phyloP scores from a whole-genome alignment of 306 rosid genomes.

The Lathyrus aphaca region DNA sequence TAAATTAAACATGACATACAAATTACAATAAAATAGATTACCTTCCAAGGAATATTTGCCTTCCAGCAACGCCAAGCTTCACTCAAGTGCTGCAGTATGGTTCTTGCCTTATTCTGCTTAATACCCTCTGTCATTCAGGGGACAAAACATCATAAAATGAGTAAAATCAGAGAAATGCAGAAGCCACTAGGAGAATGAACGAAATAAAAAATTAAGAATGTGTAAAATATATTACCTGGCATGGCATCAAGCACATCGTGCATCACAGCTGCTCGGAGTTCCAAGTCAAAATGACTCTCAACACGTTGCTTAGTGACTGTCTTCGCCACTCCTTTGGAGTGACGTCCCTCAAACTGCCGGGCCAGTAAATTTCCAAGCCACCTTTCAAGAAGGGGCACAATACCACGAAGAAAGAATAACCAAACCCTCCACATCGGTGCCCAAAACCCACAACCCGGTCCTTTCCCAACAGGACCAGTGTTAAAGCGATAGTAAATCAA shows the following conservation, averaged over 20 bases:
- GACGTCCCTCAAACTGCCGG: conserved; percentile 97
- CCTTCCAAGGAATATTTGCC: conserved; percentile 99
- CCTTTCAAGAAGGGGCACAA: conserved; percentile 93
- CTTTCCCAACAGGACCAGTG: conserved; percentile 99
- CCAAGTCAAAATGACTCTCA: conserved; percentile 97
- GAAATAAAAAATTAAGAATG: background rate
- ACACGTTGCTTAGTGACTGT: conserved; percentile 99
- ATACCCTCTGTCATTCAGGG: conserved; percentile 76
- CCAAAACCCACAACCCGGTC: conserved; percentile 99
- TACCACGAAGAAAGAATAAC: conserved; percentile 98
- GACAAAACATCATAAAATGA: background rate
- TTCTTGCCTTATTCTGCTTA: conserved; percentile 95
- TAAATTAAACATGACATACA: background rate
- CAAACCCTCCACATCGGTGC: conserved; percentile 99
- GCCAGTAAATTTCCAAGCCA: conserved; percentile 99
- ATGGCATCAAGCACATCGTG: conserved; percentile 99
- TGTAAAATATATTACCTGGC: conserved; percentile 62
- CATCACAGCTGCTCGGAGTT: conserved; percentile 99
- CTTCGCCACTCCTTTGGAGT: conserved; percentile 98
- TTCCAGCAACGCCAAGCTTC: conserved; percentile 99
- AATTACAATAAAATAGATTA: conserved; percentile 27
- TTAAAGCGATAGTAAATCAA: conserved; percentile 96
- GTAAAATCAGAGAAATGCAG: conserved; percentile 21
- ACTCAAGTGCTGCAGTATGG: conserved; percentile 95
- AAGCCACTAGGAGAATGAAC: background rate